Evolutionary conservation across 352 stramenopile species (phyloP), one percentile per base, ranked within the genome.

Genomic region (Phytophthora sansomeana): DNA sequence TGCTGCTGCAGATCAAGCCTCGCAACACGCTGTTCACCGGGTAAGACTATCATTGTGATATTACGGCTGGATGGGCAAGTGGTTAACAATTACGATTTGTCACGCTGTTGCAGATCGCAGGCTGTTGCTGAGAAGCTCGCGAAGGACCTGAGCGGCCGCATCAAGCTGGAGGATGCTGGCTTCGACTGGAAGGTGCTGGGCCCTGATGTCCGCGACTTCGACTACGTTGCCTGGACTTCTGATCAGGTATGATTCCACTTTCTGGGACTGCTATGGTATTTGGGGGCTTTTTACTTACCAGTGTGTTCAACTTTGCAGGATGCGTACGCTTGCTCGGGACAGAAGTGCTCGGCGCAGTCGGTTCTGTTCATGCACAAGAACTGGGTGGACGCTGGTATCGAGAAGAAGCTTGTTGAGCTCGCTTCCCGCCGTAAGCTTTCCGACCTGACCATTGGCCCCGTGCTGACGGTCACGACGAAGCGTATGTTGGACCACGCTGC

Each of bases 111-210:
- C 41, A 92, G 81, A 52, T 98, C 89, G 24, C 97, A 91, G 32
- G 76, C 76, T 33, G 96, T 99, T 6, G 97, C 91, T 28, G 96
- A 99, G 72, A 88, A 96, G 62, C 85, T 99, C 14, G 88, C 87
- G 0, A 79, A 91, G 67, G 95, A 97, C 53, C 92, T 98, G 14
- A 85, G 91, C 44, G 93, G 94, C 30, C 85, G 84, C 19, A 96
- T 98, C 51, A 98, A 98, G 81, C 84, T 99, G 21, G 97, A 99
- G 74, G 97, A 99, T 77, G 97, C 97, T 44, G 97, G 97, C 17
- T 99, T 99, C 72, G 97, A 99, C 83, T 99, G 97, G 97, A 99
- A 99, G 77, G 88, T 93, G 42, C 80, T 99, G 33, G 97, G 97
- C 30, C 97, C 97, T 1, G 97, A 99, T 72, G 96, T 99, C 8